Evolutionary conservation across 306 rosid species (phyloP), one percentile per base, ranked within the genome.

Genomic region (Lagenaria siceraria): DNA sequence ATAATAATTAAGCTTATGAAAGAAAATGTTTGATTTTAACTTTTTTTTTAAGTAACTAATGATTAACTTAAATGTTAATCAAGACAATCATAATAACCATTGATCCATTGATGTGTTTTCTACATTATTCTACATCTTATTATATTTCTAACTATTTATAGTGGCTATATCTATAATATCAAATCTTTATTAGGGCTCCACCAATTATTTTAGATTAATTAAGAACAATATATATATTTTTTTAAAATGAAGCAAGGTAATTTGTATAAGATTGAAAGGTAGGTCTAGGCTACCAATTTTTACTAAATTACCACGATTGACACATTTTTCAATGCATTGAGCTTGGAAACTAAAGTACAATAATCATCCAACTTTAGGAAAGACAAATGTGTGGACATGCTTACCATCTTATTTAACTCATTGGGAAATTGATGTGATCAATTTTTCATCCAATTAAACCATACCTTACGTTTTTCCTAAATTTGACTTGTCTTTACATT

Each of bases 401-500:
- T 36, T 65, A 65, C 15, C 46, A 65, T 46, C 27, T 64, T 36
- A 38, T 36, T 36, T 4, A 62, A 38, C 52, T 66, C 49, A 19
- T 66, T 66, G n/a, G 31, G 53, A 19, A 68, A 38, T 66, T 66
- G 51, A 66, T 36, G 51, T 66, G 31, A 66, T 66, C 52, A 21
- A n/a, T 10, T n/a, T 66, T 68, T 68, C 51, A 65, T 40, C 51
- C 43, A 38, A 68, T 68, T 40, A 12, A 68, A 68, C 48, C 31
- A 40, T 10, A 40, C 29, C 53, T 40, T 68, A 68, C 74, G 74
- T 40, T 40, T 68, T n/a, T 68, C 14, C 74, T 40, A 40, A 40
- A 40, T n/a, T 68, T n/a, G 74, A 68, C 53, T 35, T 68, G 74
- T 68, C 31, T 68, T 40, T 68, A 40, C 51, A 68, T 68, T 42